Evolutionary conservation across 1,139 yeast genomes (phyloP), one percentile per base, ranked within the genome.

Genomic region (Suhomyces maxii): DNA sequence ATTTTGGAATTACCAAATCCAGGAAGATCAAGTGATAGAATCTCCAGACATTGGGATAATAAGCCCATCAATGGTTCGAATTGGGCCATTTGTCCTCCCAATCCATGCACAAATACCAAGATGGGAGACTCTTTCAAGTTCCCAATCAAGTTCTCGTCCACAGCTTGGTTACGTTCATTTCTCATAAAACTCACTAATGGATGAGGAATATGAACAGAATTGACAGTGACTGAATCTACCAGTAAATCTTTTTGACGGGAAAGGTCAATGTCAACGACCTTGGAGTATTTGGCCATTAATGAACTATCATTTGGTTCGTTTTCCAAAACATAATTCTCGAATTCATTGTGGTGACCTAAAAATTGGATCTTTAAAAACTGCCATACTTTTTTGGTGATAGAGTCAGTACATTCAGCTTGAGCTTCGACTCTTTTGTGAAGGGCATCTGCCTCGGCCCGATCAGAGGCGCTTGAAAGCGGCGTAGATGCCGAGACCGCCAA

Each of bases 31-130:
- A 86, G 57, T 1, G 88, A 75, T 45, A 83, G 59, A 3, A 85
- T 73, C 52, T 84, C 86, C 56, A 83, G 76, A 59, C 86, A 82
- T 57, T 84, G 86, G 28, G 88, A 73, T 48, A 86, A 74, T 46
- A 82, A 73, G 36, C 82, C 86, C 64, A 86, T 71, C 37, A 85
- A 66, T 3, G 82, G 79, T 54, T 84, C 89, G 59, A 87, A 86
- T 59, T 85, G 91, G 8, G 86, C 73, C 67, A 84, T 71, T 58
- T 85, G 91, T 8, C 95, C 95, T 1, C 95, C 95, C 38, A 86
- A 65, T 0, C 95, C 95, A 62, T 86, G 95, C 23, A 86, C 58
- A 44, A 86, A 77, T 11, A 86, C 69, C 11, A 84, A 62, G 5
- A 81, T 68, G 0, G 95, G 93, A 41, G 83, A 64, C 23, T 71